These are phyloP conservation scores for Tulasnella sp. DNA, from an alignment of 768 basidiomycete genomes.

Conservation along the genomic window DNA sequence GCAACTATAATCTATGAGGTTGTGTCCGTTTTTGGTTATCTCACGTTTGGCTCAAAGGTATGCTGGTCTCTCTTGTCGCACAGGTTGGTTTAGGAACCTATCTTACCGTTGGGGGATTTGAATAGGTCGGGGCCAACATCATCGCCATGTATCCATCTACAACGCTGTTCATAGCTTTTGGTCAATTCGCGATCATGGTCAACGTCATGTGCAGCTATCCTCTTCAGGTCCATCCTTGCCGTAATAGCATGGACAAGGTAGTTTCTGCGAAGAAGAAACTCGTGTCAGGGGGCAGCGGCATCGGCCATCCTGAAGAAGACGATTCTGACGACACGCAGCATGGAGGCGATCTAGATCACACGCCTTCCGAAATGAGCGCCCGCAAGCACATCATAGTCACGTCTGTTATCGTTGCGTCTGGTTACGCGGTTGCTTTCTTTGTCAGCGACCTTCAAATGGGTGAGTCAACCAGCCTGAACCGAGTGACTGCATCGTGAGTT, in stretches of 20 bases:
- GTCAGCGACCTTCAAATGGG: constrained; percentile 70
- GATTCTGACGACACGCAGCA: constrained; percentile 42
- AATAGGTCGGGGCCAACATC: constrained; percentile 84
- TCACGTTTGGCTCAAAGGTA: constrained; percentile 85
- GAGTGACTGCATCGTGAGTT: too few relatives aligned
- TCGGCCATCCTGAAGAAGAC: constrained; percentile 24
- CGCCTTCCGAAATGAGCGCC: constrained; percentile 46
- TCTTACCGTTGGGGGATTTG: neutral
- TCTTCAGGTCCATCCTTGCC: constrained; percentile 85
- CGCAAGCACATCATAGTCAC: constrained; percentile 64
- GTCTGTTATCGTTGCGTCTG: constrained; percentile 45
- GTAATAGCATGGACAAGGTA: constrained; percentile 88
- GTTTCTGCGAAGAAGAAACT: constrained; percentile 28
- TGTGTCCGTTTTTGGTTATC: constrained; percentile 79
- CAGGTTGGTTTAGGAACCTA: constrained; percentile 7
- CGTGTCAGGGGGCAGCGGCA: constrained; percentile 32
- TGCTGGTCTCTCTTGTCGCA: constrained; percentile 19
- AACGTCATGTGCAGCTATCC: constrained; percentile 91
- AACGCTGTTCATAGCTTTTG: constrained; percentile 83
- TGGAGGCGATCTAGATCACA: constrained; percentile 30
- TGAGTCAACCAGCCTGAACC: constrained; percentile 27
- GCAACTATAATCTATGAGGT: constrained; percentile 79
- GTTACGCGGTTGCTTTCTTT: constrained; percentile 66
- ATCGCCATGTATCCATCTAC: constrained; percentile 91
- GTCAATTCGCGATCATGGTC: constrained; percentile 84